These are phyloP conservation scores for Erodium chrysanthum DNA, from an alignment of 441 rosid genomes.

Conservation along the genomic window DNA sequence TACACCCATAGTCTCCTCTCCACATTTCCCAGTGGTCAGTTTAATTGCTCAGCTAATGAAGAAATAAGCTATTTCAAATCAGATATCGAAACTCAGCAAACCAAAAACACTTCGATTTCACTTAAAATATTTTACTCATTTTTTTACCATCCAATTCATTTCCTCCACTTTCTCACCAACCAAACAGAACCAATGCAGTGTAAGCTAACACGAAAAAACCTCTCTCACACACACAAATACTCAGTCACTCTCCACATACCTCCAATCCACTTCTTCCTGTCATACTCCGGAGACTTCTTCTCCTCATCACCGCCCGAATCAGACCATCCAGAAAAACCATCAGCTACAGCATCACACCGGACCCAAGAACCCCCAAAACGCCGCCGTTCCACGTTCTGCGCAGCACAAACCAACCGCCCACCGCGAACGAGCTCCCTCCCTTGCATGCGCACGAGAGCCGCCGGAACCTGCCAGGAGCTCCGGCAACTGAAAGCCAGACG, in stretches of 20 bases:
- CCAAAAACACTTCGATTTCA: too few species aligned
- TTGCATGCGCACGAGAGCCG: conserved; percentile 24
- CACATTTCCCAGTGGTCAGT: neutral
- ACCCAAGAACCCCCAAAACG: conserved; percentile 25
- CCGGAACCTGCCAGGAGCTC: conserved; percentile 18
- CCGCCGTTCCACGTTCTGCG: conserved; percentile 18
- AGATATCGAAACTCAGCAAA: neutral
- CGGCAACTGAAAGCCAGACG: conserved; percentile 35
- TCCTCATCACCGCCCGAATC: conserved; percentile 32
- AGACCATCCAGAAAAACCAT: conserved; percentile 61
- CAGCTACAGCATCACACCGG: conserved; percentile 29
- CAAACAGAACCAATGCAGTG: conserved; percentile 10
- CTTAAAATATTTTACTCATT: neutral
- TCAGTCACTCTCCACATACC: conserved; percentile 24
- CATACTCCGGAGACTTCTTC: conserved; percentile 25
- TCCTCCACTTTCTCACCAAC: conserved; percentile 5
- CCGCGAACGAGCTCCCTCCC: conserved; percentile 23
- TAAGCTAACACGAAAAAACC: neutral
- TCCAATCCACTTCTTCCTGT: conserved; percentile 39
- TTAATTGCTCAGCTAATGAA: neutral
- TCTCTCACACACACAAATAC: too few species aligned
- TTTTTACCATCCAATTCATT: neutral
- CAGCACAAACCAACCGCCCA: conserved; percentile 16
- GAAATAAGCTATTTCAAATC: neutral
- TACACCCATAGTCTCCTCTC: neutral